phyloP scores from a whole-genome alignment of 257 asterid species.

The Primulina tabacum region DNA sequence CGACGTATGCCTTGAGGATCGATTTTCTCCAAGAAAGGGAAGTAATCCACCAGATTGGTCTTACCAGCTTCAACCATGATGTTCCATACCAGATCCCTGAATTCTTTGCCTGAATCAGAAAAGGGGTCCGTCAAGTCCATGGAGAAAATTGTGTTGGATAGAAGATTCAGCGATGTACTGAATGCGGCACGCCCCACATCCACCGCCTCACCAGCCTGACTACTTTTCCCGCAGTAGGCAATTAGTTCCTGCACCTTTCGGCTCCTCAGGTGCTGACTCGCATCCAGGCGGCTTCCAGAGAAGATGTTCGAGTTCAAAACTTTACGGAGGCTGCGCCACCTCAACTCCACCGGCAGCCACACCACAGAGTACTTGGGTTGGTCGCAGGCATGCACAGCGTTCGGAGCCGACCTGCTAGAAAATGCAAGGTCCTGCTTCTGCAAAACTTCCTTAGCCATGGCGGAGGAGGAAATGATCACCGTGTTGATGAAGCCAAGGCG shows the following conservation, averaged over 20 bases:
- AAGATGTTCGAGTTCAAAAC: slow-evolving; percentile 54
- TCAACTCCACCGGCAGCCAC: slow-evolving; percentile 58
- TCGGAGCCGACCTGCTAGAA: slow-evolving; percentile 46
- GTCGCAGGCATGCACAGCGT: slow-evolving; percentile 59
- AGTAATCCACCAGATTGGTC: slow-evolving; percentile 64
- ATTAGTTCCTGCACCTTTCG: slow-evolving; percentile 61
- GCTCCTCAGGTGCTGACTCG: slow-evolving; percentile 48
- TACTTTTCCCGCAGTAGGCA: slow-evolving; percentile 36
- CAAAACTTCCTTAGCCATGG: slow-evolving; percentile 55
- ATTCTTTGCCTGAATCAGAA: slow-evolving; percentile 54
- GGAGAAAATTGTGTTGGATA: slow-evolving; percentile 52
- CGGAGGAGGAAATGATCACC: slow-evolving; percentile 57
- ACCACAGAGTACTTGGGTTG: slow-evolving; percentile 59
- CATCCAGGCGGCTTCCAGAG: slow-evolving; percentile 59
- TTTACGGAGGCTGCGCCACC: slow-evolving; percentile 69
- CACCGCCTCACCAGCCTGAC: slow-evolving; percentile 45
- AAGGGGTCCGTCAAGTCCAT: slow-evolving; percentile 47
- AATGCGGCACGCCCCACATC: slow-evolving; percentile 56
- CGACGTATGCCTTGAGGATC: slow-evolving; percentile 63
- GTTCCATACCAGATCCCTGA: slow-evolving; percentile 50
- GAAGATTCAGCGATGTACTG: slow-evolving; percentile 45
- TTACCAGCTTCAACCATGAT: slow-evolving; percentile 57
- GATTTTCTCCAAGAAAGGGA: slow-evolving; percentile 35
- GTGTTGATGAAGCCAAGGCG: slow-evolving; percentile 56
- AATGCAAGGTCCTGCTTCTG: slow-evolving; percentile 65